These are phyloP conservation scores for Laguncularia racemosa DNA, from an alignment of 345 rosid species.

Conservation along the genomic window DNA sequence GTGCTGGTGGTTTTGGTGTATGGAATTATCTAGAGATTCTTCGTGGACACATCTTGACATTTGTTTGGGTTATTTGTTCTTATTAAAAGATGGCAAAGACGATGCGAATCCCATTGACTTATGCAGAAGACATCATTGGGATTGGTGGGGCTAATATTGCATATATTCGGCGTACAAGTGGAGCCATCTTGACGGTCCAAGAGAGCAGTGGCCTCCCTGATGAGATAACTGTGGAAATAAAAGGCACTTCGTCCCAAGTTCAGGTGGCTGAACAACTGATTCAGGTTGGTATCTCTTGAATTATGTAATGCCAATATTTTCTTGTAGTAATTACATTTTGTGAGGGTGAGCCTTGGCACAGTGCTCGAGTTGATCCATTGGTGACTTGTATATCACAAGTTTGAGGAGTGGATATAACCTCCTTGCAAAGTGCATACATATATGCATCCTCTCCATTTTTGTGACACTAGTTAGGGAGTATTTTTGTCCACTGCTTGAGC, in stretches of 20 bases:
- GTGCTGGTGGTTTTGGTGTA: no score
- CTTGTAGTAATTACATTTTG: neutral
- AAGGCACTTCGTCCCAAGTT: conserved; percentile 70
- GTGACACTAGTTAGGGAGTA: no score
- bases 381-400: no score
- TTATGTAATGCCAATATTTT: neutral
- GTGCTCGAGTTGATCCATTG: neutral
- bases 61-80: neutral
- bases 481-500: no score
- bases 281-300: conserved; percentile 37
- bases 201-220: conserved; percentile 58
- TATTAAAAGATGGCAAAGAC: conserved; percentile 55
- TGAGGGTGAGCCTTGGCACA: neutral
- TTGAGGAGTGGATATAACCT: no score
- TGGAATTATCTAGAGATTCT: no score
- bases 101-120: conserved; percentile 74
- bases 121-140: conserved; percentile 82
- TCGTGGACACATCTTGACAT: neutral
- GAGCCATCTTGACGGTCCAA: conserved; percentile 61
- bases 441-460: no score
- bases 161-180: conserved; percentile 63
- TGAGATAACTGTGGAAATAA: conserved; percentile 75
- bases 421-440: no score
- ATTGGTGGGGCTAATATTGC: conserved; percentile 69
- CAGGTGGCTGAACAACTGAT: conserved; percentile 67